phyloP scores from a whole-genome alignment of 163 green algal species.

The Prototheca stagnorum region DNA sequence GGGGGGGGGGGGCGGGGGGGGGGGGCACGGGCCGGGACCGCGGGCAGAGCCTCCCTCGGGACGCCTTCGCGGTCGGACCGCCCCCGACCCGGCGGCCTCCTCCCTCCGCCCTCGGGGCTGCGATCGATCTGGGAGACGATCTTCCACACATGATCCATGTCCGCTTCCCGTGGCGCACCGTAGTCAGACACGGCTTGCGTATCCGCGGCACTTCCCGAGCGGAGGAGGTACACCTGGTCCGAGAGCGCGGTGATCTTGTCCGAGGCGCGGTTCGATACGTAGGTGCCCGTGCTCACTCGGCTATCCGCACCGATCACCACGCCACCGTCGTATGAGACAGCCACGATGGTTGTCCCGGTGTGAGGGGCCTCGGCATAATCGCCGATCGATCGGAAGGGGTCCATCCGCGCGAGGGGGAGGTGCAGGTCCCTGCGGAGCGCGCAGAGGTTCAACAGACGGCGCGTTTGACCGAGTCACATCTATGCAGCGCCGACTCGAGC shows the following conservation, averaged over 20 bases:
- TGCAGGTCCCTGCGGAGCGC: no score
- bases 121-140: no score
- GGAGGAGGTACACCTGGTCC: conserved; percentile 64
- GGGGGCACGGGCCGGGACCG: not conserved
- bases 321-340: conserved; percentile 60
- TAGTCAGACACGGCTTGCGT: conserved; percentile 76
- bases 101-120: no score
- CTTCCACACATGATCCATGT: conserved; percentile 1
- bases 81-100: no score
- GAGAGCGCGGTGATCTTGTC: conserved; percentile 86
- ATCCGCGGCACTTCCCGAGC: conserved; percentile 78
- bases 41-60: not conserved
- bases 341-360: conserved; percentile 92
- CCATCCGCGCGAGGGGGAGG: no score
- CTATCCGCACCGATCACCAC: conserved; percentile 86
- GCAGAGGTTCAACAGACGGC: no score
- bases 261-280: conserved; percentile 81
- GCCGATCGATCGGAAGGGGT: not conserved
- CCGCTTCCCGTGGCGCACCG: no score
- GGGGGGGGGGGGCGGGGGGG: conserved; percentile 5
- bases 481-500: no score
- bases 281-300: conserved; percentile 76
- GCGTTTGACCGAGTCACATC: no score
- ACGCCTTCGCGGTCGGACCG: no score
- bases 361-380: conserved; percentile 12